These are phyloP conservation scores for Penicillium simplicissimum DNA, from an alignment of 495 filamentous ascomycete genomes.

Conservation along the genomic window DNA sequence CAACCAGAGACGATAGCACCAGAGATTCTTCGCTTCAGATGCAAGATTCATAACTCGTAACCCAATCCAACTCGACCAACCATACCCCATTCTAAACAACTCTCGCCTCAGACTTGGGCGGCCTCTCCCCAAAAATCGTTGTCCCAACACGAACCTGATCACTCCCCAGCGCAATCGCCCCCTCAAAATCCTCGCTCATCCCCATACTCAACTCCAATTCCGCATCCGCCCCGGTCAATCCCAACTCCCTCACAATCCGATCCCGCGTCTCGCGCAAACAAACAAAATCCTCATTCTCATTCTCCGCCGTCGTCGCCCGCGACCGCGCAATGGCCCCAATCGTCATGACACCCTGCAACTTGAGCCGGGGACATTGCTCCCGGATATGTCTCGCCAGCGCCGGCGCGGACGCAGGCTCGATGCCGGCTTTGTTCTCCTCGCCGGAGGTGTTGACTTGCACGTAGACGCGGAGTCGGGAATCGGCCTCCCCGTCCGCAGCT, in stretches of 20 bases:
- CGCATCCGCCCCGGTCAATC: constrained; percentile 36
- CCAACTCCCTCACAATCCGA: constrained; percentile 52
- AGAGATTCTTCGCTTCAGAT: constrained; percentile 3
- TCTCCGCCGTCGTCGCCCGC: constrained; percentile 64
- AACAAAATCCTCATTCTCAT: constrained; percentile 89
- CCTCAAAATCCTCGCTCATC: constrained; percentile 96
- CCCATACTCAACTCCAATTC: constrained; percentile 70
- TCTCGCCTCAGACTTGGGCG: constrained; percentile 67
- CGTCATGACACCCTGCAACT: constrained; percentile 87
- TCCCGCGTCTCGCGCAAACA: constrained; percentile 69
- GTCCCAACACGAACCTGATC: constrained; percentile 94
- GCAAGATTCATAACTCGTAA: constrained; percentile 24
- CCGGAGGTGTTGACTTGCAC: constrained; percentile 95
- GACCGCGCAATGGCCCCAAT: constrained; percentile 91
- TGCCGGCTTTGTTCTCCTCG: constrained; percentile 81
- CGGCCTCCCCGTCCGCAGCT: constrained; percentile 1
- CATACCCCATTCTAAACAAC: constrained; percentile 24
- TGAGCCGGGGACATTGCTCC: constrained; percentile 68
- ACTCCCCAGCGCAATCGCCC: constrained; percentile 79
- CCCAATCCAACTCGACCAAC: neutral
- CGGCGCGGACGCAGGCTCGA: constrained; percentile 59
- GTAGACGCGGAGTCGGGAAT: constrained; percentile 63
- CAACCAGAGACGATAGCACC: neutral
- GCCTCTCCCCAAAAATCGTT: constrained; percentile 85
- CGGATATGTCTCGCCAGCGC: constrained; percentile 65